Evolutionary conservation across 192 early-diverging fungal species (phyloP).

Genomic region (Coemansia sp.): DNA sequence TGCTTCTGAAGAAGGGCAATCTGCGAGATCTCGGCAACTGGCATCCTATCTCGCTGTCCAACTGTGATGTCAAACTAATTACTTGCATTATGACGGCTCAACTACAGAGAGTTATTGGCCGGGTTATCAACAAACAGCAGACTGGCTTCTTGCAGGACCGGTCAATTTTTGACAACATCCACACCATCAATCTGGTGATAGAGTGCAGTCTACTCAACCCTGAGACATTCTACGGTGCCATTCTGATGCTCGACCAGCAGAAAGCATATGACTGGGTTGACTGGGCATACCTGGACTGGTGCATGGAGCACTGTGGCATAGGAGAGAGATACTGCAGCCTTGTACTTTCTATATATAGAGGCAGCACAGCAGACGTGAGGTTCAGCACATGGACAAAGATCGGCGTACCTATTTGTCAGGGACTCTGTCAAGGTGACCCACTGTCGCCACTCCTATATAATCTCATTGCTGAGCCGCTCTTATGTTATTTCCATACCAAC

Average conservation of each 20-base stretch:
- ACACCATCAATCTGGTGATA: no score
- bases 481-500: no score
- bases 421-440: constrained; percentile 9
- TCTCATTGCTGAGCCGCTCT: no score
- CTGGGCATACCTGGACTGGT: constrained; percentile 8
- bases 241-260: constrained; percentile 9
- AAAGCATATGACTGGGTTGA: constrained; percentile 18
- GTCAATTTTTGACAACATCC: no score
- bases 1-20: no score
- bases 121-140: no score
- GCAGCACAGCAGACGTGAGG: background rate
- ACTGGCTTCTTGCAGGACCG: no score
- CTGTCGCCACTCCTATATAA: background rate
- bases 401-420: background rate
- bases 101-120: background rate
- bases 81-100: constrained; percentile 7
- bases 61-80: constrained; percentile 10
- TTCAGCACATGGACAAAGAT: background rate
- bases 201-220: background rate
- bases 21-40: no score
- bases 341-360: background rate
- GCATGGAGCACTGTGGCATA: constrained; percentile 3
- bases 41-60: background rate
- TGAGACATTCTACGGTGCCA: background rate
- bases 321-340: background rate